Base-by-base conservation (phyloP, 75 land plant species). In the Picea glauca region DNA sequence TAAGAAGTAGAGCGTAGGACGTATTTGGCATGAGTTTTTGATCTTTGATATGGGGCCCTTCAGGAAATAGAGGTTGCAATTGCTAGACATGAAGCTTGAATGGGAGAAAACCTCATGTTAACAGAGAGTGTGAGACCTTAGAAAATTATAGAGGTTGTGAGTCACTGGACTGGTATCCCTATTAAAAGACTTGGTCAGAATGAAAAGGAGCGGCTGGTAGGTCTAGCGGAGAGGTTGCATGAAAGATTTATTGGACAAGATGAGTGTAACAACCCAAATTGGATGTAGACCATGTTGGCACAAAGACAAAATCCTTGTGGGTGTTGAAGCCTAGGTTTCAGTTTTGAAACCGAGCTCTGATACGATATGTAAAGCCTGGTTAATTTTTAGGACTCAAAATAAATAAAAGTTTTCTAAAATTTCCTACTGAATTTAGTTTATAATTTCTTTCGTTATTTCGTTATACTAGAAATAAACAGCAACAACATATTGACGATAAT, bases 91-190 rank as follows among this genome's bases (percentile, higher is more conserved):
- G 98, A 96, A 83, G 86, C 84, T 8, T 74, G 11, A 33, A 21
- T 58, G 20, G 89, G 79, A 57, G 96, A 91, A 78, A 90, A 92
- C 26, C 26, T 26, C 26, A 26, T 26, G 26, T 26, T 26, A 26
- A 26, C 26, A 26, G 26, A 26, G 26, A 88, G 91, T 59, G 95
- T 96, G 50, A 95, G 95, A 9, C 98, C 98, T 11, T 97, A 96
- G 1, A 97, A 96, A 15, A 91, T 96, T 75, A 97, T 97, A 23
- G 99, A 90, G 92, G 93, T 96, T 13, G 99, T 96, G 26, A 90
- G 93, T 77, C 87, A 97, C 1, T 96, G 99, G 98, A 96, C 99
- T 74, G 99, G 98, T 1, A 94, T 96, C 43, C 97, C 99, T 13
- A 97, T 96, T 3, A 96, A 91, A 5, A 85, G 99, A 80, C 90